phyloP scores from a whole-genome alignment of 176 grass and related monocot genomes.

The Ensete ventricosum region DNA sequence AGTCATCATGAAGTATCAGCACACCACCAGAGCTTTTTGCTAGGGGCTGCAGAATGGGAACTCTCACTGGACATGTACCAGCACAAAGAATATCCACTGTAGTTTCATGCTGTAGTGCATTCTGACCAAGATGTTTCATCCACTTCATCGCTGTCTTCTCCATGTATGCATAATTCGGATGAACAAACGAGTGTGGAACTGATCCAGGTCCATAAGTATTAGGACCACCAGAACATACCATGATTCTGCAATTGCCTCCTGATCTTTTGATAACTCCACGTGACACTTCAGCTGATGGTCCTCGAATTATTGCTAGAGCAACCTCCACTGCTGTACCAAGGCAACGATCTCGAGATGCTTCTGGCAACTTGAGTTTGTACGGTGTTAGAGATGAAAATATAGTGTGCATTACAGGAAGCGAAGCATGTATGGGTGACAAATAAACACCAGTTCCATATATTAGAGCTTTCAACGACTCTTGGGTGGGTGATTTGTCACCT shows the following conservation, averaged over 20 bases:
- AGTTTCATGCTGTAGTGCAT: constrained; percentile 68
- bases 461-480: constrained; percentile 67
- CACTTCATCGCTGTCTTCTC: constrained; percentile 79
- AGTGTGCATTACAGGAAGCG: constrained; percentile 70
- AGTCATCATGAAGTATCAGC: constrained; percentile 95
- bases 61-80: constrained; percentile 74
- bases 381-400: constrained; percentile 89
- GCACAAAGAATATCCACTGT: constrained; percentile 86
- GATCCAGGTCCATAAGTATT: constrained; percentile 86
- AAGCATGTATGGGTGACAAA: constrained; percentile 80
- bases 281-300: constrained; percentile 69
- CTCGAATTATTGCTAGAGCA: constrained; percentile 77
- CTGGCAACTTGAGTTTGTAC: constrained; percentile 63
- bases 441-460: constrained; percentile 86
- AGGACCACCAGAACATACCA: constrained; percentile 78
- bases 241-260: constrained; percentile 91
- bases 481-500: constrained; percentile 71
- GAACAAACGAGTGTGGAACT: constrained; percentile 63
- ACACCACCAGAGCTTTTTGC: constrained; percentile 89
- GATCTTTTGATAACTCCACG: constrained; percentile 88
- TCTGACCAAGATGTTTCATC: constrained; percentile 83
- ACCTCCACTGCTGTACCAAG: constrained; percentile 82
- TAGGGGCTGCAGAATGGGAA: constrained; percentile 74
- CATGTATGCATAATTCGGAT: constrained; percentile 96
- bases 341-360: constrained; percentile 80